Evolutionary conservation across 176 grass and related monocot species (phyloP), one percentile per base, ranked within the genome.

Genomic region (Triticum turgidum): DNA sequence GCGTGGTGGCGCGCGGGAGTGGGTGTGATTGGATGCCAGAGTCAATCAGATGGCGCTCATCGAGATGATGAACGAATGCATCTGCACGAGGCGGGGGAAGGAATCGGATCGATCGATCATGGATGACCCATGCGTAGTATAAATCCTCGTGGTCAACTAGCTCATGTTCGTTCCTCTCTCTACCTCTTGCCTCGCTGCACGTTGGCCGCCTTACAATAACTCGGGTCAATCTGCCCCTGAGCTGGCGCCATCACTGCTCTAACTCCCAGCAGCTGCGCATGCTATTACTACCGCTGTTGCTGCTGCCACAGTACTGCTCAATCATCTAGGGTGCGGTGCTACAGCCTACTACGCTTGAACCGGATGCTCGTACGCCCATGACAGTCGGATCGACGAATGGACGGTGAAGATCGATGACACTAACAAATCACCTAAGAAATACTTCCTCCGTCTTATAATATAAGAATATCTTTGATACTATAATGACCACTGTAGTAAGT

Each of bases 161-260:
- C 32, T 65, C 22, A 61, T 20, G 51, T 54, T 54, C 51, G 51
- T 54, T 54, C 51, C 20, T 37, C 69, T 7, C 78, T 20, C 30
- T 54, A 3, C 12, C 32, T 76, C 61, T 58, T 10, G 21, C 17
- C 30, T 25, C 3, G 15, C 56, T 21, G 38, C 70, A 62, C 38
- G 56, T 58, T 77, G 33, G 30, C 20, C 65, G 32, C 71, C 42
- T 86, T 84, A 86, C 83, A 86, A 82, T 90, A 86, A 82, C 52
- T 51, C 29, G 64, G 80, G 79, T 84, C 87, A 89, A 89, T 84
- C 73, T 20, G 34, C 38, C 13, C 49, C 51, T 32, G 77, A 82
- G 83, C 83, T 90, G 88, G 84, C 79, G 84, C 84, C 79, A 82
- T 90, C 79, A 78, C 72, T 90, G 49, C 83, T 59, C 88, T 76